A percentile compares a stretch with the other conserved stretches of the same genome.
These are phyloP conservation scores for Xerocomus spinulosus DNA, from an alignment of 768 basidiomycete species.

Conservation along the genomic window DNA sequence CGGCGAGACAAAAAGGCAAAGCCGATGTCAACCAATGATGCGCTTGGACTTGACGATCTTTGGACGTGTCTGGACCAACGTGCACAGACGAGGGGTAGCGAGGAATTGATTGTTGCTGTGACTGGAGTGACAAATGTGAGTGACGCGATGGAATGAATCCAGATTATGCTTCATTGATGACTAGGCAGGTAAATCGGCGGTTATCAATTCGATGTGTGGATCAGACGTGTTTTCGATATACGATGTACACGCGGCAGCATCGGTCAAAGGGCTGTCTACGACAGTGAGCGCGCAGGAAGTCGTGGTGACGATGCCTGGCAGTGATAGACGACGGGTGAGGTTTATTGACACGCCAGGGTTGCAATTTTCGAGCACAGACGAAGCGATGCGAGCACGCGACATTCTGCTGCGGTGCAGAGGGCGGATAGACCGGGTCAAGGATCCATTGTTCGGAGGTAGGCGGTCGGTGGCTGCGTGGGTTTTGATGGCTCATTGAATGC, in stretches of 20 bases:
- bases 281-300: constrained; percentile 72
- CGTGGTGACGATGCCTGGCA: constrained; percentile 42
- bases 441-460: constrained; percentile 67
- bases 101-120: constrained; percentile 63
- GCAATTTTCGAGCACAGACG: constrained; percentile 40
- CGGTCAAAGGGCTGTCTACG: constrained; percentile 53
- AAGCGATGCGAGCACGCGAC: constrained; percentile 48
- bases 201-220: constrained; percentile 73
- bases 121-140: constrained; percentile 82
- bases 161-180: not conserved
- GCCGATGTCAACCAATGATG: constrained; percentile 46
- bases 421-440: constrained; percentile 80
- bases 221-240: constrained; percentile 55
- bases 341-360: constrained; percentile 91
- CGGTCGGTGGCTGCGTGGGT: constrained; percentile 6
- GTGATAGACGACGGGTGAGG: constrained; percentile 40
- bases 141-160: not conserved
- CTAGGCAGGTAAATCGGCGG: constrained; percentile 78
- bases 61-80: constrained; percentile 44
- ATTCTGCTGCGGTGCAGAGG: constrained; percentile 77
- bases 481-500: constrained; percentile 13
- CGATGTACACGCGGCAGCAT: constrained; percentile 38
- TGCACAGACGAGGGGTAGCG: constrained; percentile 44
- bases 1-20: constrained; percentile 43
- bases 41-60: constrained; percentile 53